phyloP scores from a whole-genome alignment of 2,329 filamentous ascomycete species.

The Bipolaris cookei region DNA sequence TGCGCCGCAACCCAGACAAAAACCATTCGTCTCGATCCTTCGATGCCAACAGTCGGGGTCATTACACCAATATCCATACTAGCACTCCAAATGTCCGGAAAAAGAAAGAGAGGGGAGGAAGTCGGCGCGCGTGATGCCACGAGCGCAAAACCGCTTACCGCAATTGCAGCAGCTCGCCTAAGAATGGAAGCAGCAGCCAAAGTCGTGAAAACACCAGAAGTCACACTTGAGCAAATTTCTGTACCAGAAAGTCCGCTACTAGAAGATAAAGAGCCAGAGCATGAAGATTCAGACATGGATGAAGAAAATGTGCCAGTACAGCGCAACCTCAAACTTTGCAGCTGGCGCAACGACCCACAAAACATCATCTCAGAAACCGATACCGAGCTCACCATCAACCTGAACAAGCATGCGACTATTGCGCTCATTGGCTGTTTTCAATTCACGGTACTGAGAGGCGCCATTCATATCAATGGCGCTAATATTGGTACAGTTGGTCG shows the following conservation, averaged over 20 bases:
- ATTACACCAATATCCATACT: conserved; percentile 11
- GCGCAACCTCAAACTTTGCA: conserved; percentile 40
- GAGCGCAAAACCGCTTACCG: conserved; percentile 37
- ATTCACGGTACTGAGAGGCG: conserved; percentile 65
- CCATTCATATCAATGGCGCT: conserved; percentile 70
- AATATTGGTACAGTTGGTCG: conserved; percentile 57
- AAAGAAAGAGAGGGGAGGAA: conserved; percentile 36
- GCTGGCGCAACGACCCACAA: conserved; percentile 34
- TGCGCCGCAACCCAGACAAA: conserved; percentile 16
- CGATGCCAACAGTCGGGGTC: neutral
- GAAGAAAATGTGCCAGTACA: conserved; percentile 19
- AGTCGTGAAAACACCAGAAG: conserved; percentile 15
- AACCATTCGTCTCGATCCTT: conserved; percentile 8
- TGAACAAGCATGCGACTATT: conserved; percentile 46
- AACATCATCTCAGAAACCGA: conserved; percentile 35
- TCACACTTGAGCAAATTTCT: conserved; percentile 20
- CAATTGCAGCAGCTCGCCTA: conserved; percentile 44
- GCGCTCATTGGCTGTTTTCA: conserved; percentile 69
- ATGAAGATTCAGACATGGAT: conserved; percentile 28
- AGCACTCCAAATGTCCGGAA: conserved; percentile 36
- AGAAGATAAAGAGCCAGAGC: conserved; percentile 22
- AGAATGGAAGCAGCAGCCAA: conserved; percentile 31
- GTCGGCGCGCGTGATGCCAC: conserved; percentile 1
- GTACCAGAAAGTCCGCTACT: conserved; percentile 25
- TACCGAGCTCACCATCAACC: conserved; percentile 33